Base-by-base conservation (phyloP, 176 grass and related monocot genomes). In the Oryza rufipogon region DNA sequence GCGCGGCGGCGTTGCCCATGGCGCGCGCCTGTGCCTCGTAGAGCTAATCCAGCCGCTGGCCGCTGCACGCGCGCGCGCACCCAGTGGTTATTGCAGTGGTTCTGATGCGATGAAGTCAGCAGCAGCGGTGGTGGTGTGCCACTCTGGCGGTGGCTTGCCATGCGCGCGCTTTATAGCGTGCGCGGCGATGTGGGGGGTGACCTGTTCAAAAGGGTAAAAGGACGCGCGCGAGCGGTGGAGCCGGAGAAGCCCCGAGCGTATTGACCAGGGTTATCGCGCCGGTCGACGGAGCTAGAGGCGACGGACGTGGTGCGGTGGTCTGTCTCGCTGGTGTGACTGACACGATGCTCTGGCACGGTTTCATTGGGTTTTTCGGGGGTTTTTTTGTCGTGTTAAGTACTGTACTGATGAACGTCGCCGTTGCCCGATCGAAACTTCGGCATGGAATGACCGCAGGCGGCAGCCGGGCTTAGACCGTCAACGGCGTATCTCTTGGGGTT, bases 1-100 rank as follows among this genome's bases (percentile, higher is more conserved):
- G 74, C 60, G 47, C 58, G 60, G 34, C 74, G 46, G 68, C 44
- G 74, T 86, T 90, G 47, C 88, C 88, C 88, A 90, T 86, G 56
- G 19, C 56, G 7, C 19, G 19, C 56, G 7, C 19, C 19, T 61
- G 19, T 61, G 56, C 56, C 19, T 19, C 16, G 7, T 11, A 20
- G 6, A 17, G 51, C 26, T 26, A 26, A 26, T 26, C 26, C 26
- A 26, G 26, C 26, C 26, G 26, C 26, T 26, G 26, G 26, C 15
- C 15, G 14, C 51, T 54, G 51, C 51, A 0, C 26, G 26, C 26
- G 26, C 16, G 51, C 51, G 0, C 16, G 4, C 51, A 6, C 51
- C n/a, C 7, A 0, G n/a, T 46, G 20, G 41, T 8, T 25, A 8
- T 15, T 15, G 2, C 11, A 71, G n/a, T 15, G 68, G 6, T 22